Evolutionary conservation across 371 early-diverging fungal species (phyloP).

Genomic region (Circinella umbellata): DNA sequence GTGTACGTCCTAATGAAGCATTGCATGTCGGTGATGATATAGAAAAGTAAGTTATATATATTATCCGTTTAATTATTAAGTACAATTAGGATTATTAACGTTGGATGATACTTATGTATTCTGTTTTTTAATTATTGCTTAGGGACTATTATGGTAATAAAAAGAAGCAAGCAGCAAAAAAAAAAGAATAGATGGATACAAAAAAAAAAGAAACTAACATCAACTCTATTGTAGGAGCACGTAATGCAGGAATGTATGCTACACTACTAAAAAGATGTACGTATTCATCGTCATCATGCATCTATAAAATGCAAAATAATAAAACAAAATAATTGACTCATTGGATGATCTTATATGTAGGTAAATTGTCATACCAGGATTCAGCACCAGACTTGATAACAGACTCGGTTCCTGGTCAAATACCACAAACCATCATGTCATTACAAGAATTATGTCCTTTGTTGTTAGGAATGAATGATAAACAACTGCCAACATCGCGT

Average conservation of each 20-base stretch:
- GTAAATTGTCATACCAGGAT: constrained; percentile 39
- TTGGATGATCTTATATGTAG: constrained; percentile 5
- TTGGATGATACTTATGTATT: too few relatives aligned
- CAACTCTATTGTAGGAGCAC: constrained; percentile 26
- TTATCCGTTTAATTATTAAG: neutral
- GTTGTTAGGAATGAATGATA: neutral
- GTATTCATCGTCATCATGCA: neutral
- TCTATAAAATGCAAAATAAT: neutral
- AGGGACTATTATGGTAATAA: constrained; percentile 24
- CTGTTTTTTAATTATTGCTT: neutral
- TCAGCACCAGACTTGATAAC: constrained; percentile 21
- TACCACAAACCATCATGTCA: constrained; percentile 33
- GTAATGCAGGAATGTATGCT: constrained; percentile 45
- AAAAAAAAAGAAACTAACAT: neutral
- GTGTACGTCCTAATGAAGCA: constrained; percentile 23
- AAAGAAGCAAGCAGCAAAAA: neutral
- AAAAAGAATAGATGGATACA: neutral
- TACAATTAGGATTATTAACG: neutral
- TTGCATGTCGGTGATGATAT: constrained; percentile 49
- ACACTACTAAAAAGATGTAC: constrained; percentile 41
- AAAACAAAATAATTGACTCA: neutral
- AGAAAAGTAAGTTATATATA: constrained; percentile 26
- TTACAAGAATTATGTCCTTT: constrained; percentile 33
- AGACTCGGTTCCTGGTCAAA: constrained; percentile 8
- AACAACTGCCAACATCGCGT: neutral